Percentiles rank a stretch among this genome's conserved stretches.
Evolutionary conservation across 2,329 filamentous ascomycete species (phyloP).

Genomic region (Cordyceps pruinosa): DNA sequence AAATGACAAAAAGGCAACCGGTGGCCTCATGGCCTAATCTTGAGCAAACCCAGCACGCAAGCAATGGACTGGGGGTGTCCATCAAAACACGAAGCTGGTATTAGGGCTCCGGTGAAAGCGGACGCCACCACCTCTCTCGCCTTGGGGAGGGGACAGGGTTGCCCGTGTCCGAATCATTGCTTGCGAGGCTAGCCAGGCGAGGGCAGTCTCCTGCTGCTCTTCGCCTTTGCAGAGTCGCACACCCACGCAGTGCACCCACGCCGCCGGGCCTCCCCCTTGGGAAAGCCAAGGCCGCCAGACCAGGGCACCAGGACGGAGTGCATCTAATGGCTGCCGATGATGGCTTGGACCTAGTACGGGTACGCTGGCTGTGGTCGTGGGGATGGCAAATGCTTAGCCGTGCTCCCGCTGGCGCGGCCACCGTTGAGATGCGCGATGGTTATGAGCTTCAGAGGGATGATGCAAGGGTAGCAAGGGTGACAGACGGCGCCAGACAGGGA

Average conservation of each 20-base stretch:
- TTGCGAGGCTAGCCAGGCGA: neutral
- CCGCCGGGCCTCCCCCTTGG: neutral
- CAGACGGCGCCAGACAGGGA: slow-evolving; percentile 11
- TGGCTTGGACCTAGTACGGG: slow-evolving; percentile 1
- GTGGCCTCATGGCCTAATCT: neutral
- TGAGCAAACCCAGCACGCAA: slow-evolving; percentile 2
- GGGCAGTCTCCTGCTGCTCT: neutral
- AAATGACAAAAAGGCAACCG: neutral
- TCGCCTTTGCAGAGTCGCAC: neutral
- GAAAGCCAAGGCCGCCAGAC: neutral
- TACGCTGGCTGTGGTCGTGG: neutral
- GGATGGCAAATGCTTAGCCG: slow-evolving; percentile 5
- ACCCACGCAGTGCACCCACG: neutral
- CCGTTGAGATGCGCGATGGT: slow-evolving; percentile 12
- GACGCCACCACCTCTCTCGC: neutral
- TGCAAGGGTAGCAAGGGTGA: slow-evolving; percentile 13
- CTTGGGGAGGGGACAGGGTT: neutral
- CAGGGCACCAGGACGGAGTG: neutral
- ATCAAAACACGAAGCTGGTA: neutral
- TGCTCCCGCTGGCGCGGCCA: slow-evolving; percentile 11
- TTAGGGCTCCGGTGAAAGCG: slow-evolving; percentile 4
- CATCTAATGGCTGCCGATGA: neutral
- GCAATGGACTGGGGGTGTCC: neutral
- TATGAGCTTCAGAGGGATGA: slow-evolving; percentile 6
- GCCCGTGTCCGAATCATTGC: slow-evolving; percentile 3